Evolutionary conservation across 164 flowering plant species (phyloP).

Genomic region (Magnolia sinica): DNA sequence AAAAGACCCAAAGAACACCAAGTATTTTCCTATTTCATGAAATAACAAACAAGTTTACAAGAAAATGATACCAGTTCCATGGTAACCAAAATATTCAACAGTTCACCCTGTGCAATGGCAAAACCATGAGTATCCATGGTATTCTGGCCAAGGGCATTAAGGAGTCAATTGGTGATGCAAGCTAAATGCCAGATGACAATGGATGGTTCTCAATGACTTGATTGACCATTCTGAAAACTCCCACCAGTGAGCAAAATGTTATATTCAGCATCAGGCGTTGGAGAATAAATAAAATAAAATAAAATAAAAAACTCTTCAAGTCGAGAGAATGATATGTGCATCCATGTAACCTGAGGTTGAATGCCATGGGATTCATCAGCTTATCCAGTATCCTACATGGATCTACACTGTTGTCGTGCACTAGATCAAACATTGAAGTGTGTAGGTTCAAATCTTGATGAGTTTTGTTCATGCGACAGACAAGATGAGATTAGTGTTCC

Average conservation of each 20-base stretch:
- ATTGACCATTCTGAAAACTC: background rate
- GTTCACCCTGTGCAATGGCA: background rate
- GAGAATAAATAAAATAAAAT: background rate
- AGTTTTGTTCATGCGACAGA: too few species aligned
- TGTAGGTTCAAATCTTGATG: too few species aligned
- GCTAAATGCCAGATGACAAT: background rate
- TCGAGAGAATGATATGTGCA: background rate
- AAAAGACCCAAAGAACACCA: background rate
- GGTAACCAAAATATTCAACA: too few species aligned
- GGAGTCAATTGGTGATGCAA: background rate
- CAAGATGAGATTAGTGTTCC: too few species aligned
- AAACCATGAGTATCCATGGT: background rate
- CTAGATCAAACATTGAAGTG: too few species aligned
- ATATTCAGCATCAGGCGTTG: background rate
- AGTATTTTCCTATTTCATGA: background rate
- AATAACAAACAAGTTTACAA: background rate
- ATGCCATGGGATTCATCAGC: background rate
- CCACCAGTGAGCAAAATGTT: background rate
- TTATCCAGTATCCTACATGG: too few species aligned
- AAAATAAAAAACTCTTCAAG: too few species aligned
- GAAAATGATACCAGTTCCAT: background rate
- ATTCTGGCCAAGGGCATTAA: background rate
- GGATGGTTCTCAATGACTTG: background rate
- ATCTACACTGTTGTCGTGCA: too few species aligned
- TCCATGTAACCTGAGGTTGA: background rate